Base-by-base conservation (phyloP, 2,329 filamentous ascomycete genomes). In the Aspergillus sp. region DNA sequence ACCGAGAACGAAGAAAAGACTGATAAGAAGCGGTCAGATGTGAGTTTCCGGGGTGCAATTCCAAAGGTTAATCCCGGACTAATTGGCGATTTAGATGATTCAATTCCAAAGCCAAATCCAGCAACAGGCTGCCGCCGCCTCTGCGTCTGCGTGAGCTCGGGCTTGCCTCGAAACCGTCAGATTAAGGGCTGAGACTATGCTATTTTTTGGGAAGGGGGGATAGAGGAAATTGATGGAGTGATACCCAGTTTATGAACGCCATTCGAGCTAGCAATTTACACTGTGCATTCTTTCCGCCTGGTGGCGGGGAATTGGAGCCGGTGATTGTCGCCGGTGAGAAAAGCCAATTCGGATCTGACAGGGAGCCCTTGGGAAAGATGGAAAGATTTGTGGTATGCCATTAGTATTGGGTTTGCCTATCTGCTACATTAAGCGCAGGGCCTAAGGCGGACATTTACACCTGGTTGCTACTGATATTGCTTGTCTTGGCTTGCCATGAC, bases 11-110 rank as follows among this genome's bases (percentile, higher is more conserved):
- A 90, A 66, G 82, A 84, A 25, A 84, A 85, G 73, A 84, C 84
- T 59, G 87, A 90, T 67, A 81, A 80, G 60, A 84, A 86, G 70
- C 87, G 87, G 70, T 78, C 82, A 63, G 84, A 90, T 77, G 85
- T 88, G 72, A 68, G 79, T 17, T 37, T 17, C 11, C 9, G 33
- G 9, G 17, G 9, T 12, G 6, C 9, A 6, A 14, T 45, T 3
- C 8, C 40, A 11, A 9, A 23, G 4, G 6, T 4, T 27, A 31
- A 15, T 14, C 2, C 4, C 9, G 41, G 54, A 52, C 64, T 72
- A 41, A 73, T 48, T 4, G 7, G 41, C 50, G 15, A 19, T 52
- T 37, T 55, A 77, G 75, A 68, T 77, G 47, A 66, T 77, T 33
- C 72, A 76, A 65, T 67, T 75, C 58, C 76, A 78, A 62, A 71